phyloP scores from a whole-genome alignment of 164 flowering plant species.

The Euptelea pleiosperma region DNA sequence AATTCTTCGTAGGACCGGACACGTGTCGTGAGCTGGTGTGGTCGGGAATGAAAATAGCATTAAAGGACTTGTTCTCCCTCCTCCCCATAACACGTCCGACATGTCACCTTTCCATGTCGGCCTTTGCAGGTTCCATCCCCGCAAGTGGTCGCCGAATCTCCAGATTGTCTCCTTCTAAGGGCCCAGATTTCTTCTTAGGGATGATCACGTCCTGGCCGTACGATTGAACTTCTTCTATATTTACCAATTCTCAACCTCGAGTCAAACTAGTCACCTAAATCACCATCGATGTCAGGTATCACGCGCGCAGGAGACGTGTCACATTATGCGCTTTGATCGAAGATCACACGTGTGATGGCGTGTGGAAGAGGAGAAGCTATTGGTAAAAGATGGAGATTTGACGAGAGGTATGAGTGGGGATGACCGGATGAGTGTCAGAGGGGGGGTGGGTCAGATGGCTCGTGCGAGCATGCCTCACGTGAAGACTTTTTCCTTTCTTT shows the following conservation, averaged over 20 bases:
- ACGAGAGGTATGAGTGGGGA: background rate
- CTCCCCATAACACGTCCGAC: conserved; percentile 12
- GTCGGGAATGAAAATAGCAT: conserved; percentile 6
- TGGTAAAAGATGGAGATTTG: background rate
- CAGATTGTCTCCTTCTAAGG: background rate
- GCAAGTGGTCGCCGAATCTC: conserved; percentile 8
- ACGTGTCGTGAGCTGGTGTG: conserved; percentile 15
- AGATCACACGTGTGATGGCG: conserved; percentile 18
- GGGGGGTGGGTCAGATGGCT: conserved; percentile 5
- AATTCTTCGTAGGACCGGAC: background rate
- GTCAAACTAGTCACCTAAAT: too few relatives aligned
- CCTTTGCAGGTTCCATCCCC: conserved; percentile 6
- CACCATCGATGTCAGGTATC: conserved; percentile 13
- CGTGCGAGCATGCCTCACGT: conserved; percentile 14
- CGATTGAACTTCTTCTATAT: too few relatives aligned
- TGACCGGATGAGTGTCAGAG: background rate
- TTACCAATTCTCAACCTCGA: too few relatives aligned
- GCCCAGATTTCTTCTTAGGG: background rate
- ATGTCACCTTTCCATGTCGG: conserved; percentile 14
- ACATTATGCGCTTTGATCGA: conserved; percentile 1
- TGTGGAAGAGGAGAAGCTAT: conserved; percentile 13
- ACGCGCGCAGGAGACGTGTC: conserved; percentile 8
- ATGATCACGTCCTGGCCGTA: background rate
- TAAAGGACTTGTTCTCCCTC: background rate
- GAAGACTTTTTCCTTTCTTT: conserved; percentile 2